These are phyloP conservation scores for Triticum urartu DNA, from an alignment of 176 grass and related monocot species.

Conservation along the genomic window DNA sequence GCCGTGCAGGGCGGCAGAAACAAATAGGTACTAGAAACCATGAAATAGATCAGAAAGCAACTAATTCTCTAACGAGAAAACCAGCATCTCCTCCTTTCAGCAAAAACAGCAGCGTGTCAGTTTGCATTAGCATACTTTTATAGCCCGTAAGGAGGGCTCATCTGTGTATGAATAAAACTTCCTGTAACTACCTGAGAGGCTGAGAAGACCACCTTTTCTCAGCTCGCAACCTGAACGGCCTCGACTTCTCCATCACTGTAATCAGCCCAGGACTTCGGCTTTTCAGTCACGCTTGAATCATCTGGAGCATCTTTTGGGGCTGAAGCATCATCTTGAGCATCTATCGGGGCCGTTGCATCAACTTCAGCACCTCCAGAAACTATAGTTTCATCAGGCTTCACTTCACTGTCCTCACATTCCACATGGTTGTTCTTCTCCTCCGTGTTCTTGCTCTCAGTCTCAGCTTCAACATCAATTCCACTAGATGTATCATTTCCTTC, in stretches of 20 bases:
- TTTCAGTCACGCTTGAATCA: slow-evolving; percentile 32
- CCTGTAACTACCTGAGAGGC: slow-evolving; percentile 24
- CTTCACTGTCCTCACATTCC: slow-evolving; percentile 40
- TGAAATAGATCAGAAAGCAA: slow-evolving; percentile 25
- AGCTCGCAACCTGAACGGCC: slow-evolving; percentile 57
- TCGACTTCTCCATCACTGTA: slow-evolving; percentile 75
- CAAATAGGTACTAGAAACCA: slow-evolving; percentile 25
- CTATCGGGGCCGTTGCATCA: neutral
- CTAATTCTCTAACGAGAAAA: slow-evolving; percentile 30
- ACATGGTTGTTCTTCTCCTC: slow-evolving; percentile 28
- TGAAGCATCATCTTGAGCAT: neutral
- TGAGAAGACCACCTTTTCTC: slow-evolving; percentile 24
- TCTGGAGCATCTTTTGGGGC: slow-evolving; percentile 33
- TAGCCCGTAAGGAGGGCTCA: slow-evolving; percentile 23
- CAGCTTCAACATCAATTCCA: slow-evolving; percentile 30
- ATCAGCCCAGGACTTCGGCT: slow-evolving; percentile 72
- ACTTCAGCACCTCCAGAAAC: slow-evolving; percentile 39
- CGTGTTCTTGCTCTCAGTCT: slow-evolving; percentile 15
- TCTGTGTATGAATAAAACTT: slow-evolving; percentile 29
- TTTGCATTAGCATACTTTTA: slow-evolving; percentile 27
- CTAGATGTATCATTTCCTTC: slow-evolving; percentile 53
- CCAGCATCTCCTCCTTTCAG: slow-evolving; percentile 20
- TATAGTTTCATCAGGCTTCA: slow-evolving; percentile 29
- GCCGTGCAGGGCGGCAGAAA: slow-evolving; percentile 19
- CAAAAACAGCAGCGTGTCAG: slow-evolving; percentile 14